Conservation (phyloP, 495 filamentous ascomycete species). For the Aspergillus indologenus region DNA sequence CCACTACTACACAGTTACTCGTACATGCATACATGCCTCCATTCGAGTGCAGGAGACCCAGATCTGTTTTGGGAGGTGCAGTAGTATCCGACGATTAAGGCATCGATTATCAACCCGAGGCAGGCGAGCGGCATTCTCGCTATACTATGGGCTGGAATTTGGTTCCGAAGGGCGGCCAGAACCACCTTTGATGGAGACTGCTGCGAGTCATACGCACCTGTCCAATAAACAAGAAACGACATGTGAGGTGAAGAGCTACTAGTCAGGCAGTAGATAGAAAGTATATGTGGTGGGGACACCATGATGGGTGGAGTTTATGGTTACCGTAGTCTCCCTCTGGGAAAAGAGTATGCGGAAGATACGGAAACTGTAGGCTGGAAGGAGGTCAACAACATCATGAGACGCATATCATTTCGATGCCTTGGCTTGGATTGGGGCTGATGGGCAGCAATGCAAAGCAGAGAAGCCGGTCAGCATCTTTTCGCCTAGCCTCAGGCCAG, state of each 20-base stretch:
- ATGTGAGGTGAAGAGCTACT: background rate
- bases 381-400: conserved; percentile 3
- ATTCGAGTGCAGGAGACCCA: background rate
- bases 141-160: background rate
- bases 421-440: conserved; percentile 1
- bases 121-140: too few relatives aligned
- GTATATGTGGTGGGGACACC: background rate
- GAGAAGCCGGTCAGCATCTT: background rate
- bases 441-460: conserved; percentile 3
- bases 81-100: background rate
- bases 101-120: too few relatives aligned
- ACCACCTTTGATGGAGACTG: background rate
- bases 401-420: conserved; percentile 9
- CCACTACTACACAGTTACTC: background rate
- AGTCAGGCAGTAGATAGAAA: too few relatives aligned
- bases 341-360: background rate
- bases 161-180: background rate
- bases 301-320: background rate
- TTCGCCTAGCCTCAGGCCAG: background rate
- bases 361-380: background rate
- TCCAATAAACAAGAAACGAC: background rate
- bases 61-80: background rate
- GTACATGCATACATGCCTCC: too few relatives aligned
- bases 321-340: too few relatives aligned
- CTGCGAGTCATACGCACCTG: conserved; percentile 19